Base-by-base conservation (phyloP, 1,139 yeast genomes). In the Yamadazyma jaroonii region DNA sequence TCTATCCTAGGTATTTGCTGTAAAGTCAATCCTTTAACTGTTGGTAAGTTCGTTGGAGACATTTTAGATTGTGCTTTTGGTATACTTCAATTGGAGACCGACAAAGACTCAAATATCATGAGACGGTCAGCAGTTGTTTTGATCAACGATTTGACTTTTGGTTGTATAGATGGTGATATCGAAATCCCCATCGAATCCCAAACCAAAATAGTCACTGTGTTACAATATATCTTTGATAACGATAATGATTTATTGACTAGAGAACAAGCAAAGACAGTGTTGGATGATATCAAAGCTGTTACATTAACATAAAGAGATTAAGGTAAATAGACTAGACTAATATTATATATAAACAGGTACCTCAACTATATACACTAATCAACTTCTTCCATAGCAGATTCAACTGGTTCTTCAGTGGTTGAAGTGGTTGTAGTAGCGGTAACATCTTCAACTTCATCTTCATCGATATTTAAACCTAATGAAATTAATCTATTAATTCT, bases 331-430 rank as follows among this genome's bases (percentile, higher is more conserved):
- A n/a, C n/a, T 17, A 17, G 20, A 17, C 20, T 17, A 17, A 33
- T 37, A 25, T 28, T 15, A 26, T 27, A 24, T 38, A 38, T 38
- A 34, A 34, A 38, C 41, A 38, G 30, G 40, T 25, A 37, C 17
- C 21, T 30, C n/a, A 25, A 6, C 7, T 32, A 13, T 9, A n/a
- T n/a, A 21, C 26, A 48, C 56, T 87, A 94, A 73, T 92, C 98
- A 67, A 92, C 97, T 75, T 92, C 98, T 80, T 92, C 98, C 97
- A 92, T 90, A 62, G 92, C 96, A 52, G 95, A 84, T 77, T 89
- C 97, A 59, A 78, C 84, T 56, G 79, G 79, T 45, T 73, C 79
- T 52, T 77, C 84, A 54, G 77, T 81, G 46, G 80, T 64, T 47
- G 81, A 63, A 48, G 74, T 68, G 47, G 77, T 76, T 12, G 28